Conservation (phyloP, 163 green algal genomes). For the Scenedesmus sp. region DNA sequence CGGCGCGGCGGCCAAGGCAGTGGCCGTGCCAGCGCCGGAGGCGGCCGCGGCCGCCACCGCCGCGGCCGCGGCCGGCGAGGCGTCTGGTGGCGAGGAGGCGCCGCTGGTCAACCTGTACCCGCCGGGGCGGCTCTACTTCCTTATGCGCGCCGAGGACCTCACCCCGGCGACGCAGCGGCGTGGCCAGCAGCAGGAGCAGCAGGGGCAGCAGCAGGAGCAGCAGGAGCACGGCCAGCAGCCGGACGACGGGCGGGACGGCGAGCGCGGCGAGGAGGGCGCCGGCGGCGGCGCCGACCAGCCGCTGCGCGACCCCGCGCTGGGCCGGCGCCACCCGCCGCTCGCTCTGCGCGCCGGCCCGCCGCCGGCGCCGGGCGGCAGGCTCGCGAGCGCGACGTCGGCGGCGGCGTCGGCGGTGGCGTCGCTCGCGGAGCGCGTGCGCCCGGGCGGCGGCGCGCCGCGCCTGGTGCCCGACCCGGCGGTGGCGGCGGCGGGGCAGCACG, state of each 20-base stretch:
- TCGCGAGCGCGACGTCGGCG: too few species aligned
- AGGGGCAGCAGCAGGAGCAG: conserved; percentile 4
- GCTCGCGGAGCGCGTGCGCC: neutral
- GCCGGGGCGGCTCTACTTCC: conserved; percentile 25
- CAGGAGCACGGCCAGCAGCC: neutral
- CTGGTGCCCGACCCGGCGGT: too few species aligned
- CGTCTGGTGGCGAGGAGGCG: neutral
- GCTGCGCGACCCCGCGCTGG: too few species aligned
- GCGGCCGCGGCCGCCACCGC: neutral
- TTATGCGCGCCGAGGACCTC: conserved; percentile 9
- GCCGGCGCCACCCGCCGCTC: too few species aligned
- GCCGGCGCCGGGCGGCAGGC: too few species aligned
- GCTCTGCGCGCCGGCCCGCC: too few species aligned
- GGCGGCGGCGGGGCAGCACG: neutral
- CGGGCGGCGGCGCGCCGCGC: too few species aligned
- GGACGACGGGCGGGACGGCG: too few species aligned
- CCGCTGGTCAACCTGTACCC: conserved; percentile 21
- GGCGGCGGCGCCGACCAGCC: neutral
- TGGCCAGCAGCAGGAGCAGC: conserved; percentile 12
- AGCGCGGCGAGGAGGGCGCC: neutral
- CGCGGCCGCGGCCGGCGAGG: neutral
- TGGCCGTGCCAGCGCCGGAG: neutral
- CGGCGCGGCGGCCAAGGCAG: neutral
- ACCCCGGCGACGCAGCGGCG: conserved; percentile 2
- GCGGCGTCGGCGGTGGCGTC: neutral